phyloP scores from a whole-genome alignment of 331 rosid genomes.

The Stylosanthes scabra region DNA sequence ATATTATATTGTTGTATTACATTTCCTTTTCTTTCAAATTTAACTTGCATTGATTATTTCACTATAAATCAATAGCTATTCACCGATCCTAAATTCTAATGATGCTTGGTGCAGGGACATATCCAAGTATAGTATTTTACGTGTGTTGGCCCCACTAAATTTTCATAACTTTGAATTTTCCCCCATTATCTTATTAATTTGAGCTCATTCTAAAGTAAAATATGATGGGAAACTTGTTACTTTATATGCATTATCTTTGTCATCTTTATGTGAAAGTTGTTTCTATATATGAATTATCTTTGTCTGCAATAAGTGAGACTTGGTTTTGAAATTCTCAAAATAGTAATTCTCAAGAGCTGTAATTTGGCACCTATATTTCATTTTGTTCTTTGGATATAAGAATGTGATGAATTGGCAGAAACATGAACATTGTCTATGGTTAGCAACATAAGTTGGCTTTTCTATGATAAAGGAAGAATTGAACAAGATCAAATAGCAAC shows the following conservation, averaged over 20 bases:
- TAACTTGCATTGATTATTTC: constrained; percentile 10
- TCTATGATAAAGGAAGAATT: neutral
- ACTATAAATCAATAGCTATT: constrained; percentile 4
- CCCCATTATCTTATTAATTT: no score
- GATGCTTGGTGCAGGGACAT: neutral
- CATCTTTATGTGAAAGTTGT: neutral
- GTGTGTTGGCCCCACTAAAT: no score
- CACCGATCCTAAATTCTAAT: constrained; percentile 2
- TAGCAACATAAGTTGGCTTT: constrained; percentile 5
- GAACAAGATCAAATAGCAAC: neutral
- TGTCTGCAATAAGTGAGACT: constrained; percentile 6
- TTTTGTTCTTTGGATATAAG: constrained; percentile 23
- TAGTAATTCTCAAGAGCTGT: neutral
- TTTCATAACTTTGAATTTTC: no score
- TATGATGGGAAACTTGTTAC: no score
- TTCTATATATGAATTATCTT: neutral
- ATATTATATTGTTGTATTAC: constrained; percentile 6
- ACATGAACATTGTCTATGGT: neutral
- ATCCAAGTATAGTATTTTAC: no score
- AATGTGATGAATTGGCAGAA: constrained; percentile 8
- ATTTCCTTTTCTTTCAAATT: constrained; percentile 5
- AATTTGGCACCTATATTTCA: neutral
- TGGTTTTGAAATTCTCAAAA: neutral
- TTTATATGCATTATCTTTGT: constrained; percentile 21
- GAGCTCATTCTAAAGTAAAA: no score